Base-by-base conservation (phyloP, 176 grass and related monocot species). In the Oryza officinalis region DNA sequence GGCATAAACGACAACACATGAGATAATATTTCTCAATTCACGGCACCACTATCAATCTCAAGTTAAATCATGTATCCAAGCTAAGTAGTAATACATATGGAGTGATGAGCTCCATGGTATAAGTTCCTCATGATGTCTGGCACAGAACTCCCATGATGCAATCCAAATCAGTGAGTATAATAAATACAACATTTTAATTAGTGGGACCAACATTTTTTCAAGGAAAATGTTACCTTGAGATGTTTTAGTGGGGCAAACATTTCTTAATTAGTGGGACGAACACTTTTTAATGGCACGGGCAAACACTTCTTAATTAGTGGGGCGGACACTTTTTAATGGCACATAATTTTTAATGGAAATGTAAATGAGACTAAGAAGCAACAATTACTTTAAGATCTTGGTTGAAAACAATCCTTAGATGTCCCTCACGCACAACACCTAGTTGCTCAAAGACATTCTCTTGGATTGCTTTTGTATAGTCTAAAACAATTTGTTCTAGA, bases 391-490 rank as follows among this genome's bases (percentile, higher is more conserved):
- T 99, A 73, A 99, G 87, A 88, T 99, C 96, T 65, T 92, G 88
- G 84, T 98, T 98, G 87, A 99, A 99, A 90, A 99, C 88, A 75
- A 99, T 92, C 81, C 93, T 92, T 76, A 99, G 81, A 83, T 96
- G 96, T 32, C 93, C 96, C 87, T 99, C 96, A 26, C 96, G 93
- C 75, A 99, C 93, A 22, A 99, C 96, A 32, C 96, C 89, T 43
- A 99, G 69, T 61, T 96, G 96, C 52, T 96, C 96, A 92, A 99
- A 99, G 38, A 99, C 91, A 85, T 89, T 99, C 86, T 99, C 96
- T 65, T 99, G 96, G 65, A 99, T 96, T 27, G 96, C 96, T 81
- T 99, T 99, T 6, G 91, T 78, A 85, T 99, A 99, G 88, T 99
- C 96, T 71, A 99, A 82, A 73, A 99, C 91, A 90, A 99, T 94